Evolutionary conservation across 2,329 filamentous ascomycete species (phyloP).

Genomic region (Penicillium brevicompactum): DNA sequence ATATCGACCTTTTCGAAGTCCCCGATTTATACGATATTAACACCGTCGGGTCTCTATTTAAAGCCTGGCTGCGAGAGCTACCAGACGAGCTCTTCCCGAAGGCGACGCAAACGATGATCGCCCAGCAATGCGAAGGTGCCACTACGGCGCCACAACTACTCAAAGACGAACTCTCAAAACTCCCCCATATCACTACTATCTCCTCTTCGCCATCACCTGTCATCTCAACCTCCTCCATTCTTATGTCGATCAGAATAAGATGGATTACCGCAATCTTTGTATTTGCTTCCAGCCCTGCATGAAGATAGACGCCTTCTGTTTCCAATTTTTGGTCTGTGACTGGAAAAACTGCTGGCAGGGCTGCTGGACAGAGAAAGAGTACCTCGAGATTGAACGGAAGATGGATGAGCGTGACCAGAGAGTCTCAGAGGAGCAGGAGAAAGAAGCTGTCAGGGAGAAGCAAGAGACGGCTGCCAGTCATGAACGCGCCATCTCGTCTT

Average conservation of each 20-base stretch:
- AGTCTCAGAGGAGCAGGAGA: constrained; percentile 25
- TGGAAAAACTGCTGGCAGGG: constrained; percentile 98
- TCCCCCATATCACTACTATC: constrained; percentile 97
- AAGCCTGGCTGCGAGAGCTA: constrained; percentile 92
- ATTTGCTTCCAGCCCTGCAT: constrained; percentile 98
- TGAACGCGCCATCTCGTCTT: constrained; percentile 64
- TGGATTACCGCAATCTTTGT: constrained; percentile 93
- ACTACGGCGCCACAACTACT: constrained; percentile 81
- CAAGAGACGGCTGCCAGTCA: constrained; percentile 39
- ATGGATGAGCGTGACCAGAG: constrained; percentile 36
- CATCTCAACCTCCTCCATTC: constrained; percentile 89
- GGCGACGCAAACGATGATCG: constrained; percentile 75
- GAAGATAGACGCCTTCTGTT: constrained; percentile 93
- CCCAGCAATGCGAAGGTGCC: constrained; percentile 75
- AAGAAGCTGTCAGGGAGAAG: constrained; percentile 18
- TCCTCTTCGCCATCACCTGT: constrained; percentile 95
- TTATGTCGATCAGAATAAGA: constrained; percentile 94
- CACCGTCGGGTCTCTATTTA: constrained; percentile 93
- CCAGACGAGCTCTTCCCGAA: constrained; percentile 93
- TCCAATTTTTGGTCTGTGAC: constrained; percentile 91
- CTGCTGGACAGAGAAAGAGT: constrained; percentile 85
- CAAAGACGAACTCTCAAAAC: constrained; percentile 85
- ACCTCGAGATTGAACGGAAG: constrained; percentile 61
- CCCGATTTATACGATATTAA: constrained; percentile 93
- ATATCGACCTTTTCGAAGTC: constrained; percentile 88